Conservation (phyloP, 108 stramenopile species). For the Cyclotella sp. region DNA sequence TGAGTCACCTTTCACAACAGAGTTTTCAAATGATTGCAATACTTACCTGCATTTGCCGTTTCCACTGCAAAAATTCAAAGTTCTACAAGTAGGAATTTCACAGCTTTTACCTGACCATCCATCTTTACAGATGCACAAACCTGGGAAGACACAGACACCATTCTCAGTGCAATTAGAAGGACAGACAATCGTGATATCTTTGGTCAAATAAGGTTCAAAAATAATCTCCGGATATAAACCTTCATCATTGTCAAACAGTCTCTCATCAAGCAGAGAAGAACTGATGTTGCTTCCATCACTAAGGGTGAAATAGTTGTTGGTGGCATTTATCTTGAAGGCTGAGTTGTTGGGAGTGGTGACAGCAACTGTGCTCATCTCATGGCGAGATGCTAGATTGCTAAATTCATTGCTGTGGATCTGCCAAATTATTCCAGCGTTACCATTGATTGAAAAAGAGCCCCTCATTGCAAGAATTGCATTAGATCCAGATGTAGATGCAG, state of each 20-base stretch:
- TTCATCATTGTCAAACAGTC: constrained; percentile 10
- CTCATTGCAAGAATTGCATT: background rate
- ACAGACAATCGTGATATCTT: constrained; percentile 1
- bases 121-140: constrained; percentile 29
- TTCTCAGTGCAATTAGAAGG: constrained; percentile 11
- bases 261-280: constrained; percentile 4
- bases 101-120: constrained; percentile 26
- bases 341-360: background rate
- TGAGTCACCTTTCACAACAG: no score
- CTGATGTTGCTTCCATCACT: background rate
- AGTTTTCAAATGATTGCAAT: no score
- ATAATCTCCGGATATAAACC: background rate
- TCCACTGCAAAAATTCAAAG: constrained; percentile 26
- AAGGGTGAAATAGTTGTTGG: constrained; percentile 3
- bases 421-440: background rate
- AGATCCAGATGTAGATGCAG: background rate
- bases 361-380: background rate
- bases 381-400: background rate
- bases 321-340: constrained; percentile 6
- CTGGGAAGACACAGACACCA: constrained; percentile 25
- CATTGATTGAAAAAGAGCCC: background rate
- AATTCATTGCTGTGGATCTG: constrained; percentile 12
- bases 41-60: constrained; percentile 19
- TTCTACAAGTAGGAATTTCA: constrained; percentile 12
- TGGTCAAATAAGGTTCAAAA: constrained; percentile 2